Evolutionary conservation across 495 filamentous ascomycete genomes (phyloP), one percentile per base, ranked within the genome.

Genomic region (Hapsidospora chrysogenum): DNA sequence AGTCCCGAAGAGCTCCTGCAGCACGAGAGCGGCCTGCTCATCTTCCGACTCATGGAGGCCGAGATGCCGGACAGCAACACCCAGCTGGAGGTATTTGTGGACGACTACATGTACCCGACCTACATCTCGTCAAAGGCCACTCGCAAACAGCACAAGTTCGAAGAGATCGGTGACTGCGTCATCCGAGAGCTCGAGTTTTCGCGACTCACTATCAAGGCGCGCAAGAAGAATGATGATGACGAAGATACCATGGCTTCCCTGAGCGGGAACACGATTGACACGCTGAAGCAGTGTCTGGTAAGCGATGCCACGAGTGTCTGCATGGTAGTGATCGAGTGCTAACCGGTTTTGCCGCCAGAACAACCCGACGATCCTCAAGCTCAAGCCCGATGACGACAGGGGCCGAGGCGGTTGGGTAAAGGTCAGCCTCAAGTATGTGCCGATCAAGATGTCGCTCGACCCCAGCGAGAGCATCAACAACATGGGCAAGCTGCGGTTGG

Each of bases 401-500:
- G 85, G 86, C 23, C 72, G 74, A 37, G 52, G 77, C 17, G 86
- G 76, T 62, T 85, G 74, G 48, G 57, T 99, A 51, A 87, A 75
- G 36, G 80, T 96, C 44, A 85, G 78, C 59, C 67, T 93, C 43
- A 92, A 92, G 49, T 99, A 93, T 48, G 77, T 96, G 13, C 89
- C 89, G 0, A 72, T 93, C 32, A 70, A 78, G 56, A 99, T 99
- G 89, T 67, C 69, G 36, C 79, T 99, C 36, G 85, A 96, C 48
- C 84, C 87, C 2, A 80, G 68, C 44, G 89, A 99, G 57, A 92
- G 82, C 52, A 93, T 96, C 64, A 96, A 92, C 69, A 99, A 99
- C 57, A 86, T 89, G 76, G 89, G 89, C 37, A 82, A 70, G 34
- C 72, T 99, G 20, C 78, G 83, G 8, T 80, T 96, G 31, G 84